A percentile compares a stretch with the other conserved stretches of the same genome.
Evolutionary conservation across 805 yeast species (phyloP).

Genomic region (Naumovozyma dairenensis): DNA sequence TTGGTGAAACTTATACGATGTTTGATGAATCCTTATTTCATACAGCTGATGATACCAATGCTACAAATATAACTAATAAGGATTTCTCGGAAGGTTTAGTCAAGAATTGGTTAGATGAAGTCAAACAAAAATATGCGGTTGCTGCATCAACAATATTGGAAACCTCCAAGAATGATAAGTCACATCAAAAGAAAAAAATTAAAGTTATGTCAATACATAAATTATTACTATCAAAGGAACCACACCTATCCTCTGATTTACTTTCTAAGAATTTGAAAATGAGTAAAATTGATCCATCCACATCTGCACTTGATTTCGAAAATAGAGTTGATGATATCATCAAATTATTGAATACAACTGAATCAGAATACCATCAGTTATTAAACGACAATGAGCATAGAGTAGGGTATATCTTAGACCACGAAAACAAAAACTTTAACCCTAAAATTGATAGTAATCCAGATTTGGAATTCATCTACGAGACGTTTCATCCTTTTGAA

Average conservation of each 20-base stretch:
- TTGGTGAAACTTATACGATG: constrained; percentile 60
- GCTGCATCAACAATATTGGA: constrained; percentile 5
- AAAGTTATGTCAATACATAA: constrained; percentile 59
- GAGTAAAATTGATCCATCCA: constrained; percentile 39
- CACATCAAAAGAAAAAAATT: constrained; percentile 27
- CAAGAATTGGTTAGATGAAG: constrained; percentile 24
- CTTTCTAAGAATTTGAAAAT: constrained; percentile 47
- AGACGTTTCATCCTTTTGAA: constrained; percentile 60
- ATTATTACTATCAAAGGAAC: constrained; percentile 52
- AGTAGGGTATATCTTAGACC: constrained; percentile 56
- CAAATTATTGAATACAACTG: constrained; percentile 39
- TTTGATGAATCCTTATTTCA: constrained; percentile 48
- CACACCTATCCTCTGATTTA: constrained; percentile 72
- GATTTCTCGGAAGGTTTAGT: constrained; percentile 13
- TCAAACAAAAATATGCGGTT: constrained; percentile 7
- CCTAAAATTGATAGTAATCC: constrained; percentile 32
- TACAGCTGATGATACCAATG: constrained; percentile 6
- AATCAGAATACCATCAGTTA: constrained; percentile 33
- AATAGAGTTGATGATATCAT: constrained; percentile 29
- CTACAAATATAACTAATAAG: constrained; percentile 6
- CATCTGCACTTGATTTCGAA: constrained; percentile 25
- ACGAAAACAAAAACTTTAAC: constrained; percentile 43
- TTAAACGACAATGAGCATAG: constrained; percentile 29
- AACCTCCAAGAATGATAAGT: constrained; percentile 1
- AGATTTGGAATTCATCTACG: constrained; percentile 42